Percentiles rank a stretch among this genome's conserved stretches.
Evolutionary conservation across 805 yeast genomes (phyloP).

Genomic region (Yamadazyma ubonensis): DNA sequence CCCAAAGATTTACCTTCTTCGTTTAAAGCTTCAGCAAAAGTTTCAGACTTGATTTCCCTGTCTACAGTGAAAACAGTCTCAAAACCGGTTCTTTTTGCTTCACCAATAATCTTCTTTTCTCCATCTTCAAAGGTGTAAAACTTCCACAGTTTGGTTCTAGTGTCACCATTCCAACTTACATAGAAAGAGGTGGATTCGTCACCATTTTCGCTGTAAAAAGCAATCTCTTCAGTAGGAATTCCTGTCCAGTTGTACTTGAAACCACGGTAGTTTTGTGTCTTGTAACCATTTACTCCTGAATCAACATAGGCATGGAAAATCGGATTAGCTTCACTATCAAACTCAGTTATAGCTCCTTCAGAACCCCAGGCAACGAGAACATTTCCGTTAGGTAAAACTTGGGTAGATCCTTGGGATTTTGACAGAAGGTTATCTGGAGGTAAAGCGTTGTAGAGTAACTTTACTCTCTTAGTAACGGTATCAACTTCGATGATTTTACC

Average conservation of each 20-base stretch:
- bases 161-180: conserved; percentile 42
- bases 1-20: conserved; percentile 1
- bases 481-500: conserved; percentile 36
- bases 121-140: conserved; percentile 14
- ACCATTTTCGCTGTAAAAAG: conserved; percentile 20
- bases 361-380: conserved; percentile 40
- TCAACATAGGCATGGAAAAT: conserved; percentile 33
- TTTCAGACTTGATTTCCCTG: not conserved
- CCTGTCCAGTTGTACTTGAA: conserved; percentile 37
- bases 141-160: conserved; percentile 31
- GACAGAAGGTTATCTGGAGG: conserved; percentile 25
- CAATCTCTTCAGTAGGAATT: conserved; percentile 30
- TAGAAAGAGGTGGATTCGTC: conserved; percentile 22
- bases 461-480: conserved; percentile 25
- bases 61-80: conserved; percentile 20
- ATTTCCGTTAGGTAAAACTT: conserved; percentile 31
- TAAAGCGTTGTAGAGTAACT: conserved; percentile 21
- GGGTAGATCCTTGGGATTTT: conserved; percentile 34
- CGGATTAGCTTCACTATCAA: conserved; percentile 23
- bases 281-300: conserved; percentile 25
- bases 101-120: conserved; percentile 17
- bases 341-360: conserved; percentile 38
- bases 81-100: conserved; percentile 25
- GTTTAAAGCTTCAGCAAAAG: conserved; percentile 11
- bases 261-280: conserved; percentile 35